These are phyloP conservation scores for Blakeslea trispora DNA, from an alignment of 371 early-diverging fungal genomes.

Conservation along the genomic window DNA sequence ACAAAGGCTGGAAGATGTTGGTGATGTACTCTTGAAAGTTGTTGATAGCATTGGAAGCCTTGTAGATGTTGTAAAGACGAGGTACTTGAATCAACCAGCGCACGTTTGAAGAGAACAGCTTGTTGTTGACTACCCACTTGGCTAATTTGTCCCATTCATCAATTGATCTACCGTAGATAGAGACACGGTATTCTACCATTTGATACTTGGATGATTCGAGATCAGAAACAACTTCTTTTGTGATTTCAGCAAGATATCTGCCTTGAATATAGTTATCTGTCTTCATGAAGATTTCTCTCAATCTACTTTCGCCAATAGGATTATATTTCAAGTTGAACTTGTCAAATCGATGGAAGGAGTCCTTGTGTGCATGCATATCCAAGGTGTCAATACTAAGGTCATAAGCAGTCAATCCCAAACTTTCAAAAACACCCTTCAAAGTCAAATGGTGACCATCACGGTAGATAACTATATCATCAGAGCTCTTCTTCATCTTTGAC, in stretches of 20 bases:
- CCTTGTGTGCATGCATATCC: conserved; percentile 95
- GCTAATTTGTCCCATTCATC: conserved; percentile 96
- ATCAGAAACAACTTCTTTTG: conserved; percentile 93
- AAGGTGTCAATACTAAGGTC: conserved; percentile 96
- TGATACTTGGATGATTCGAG: conserved; percentile 96
- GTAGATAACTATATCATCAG: conserved; percentile 78
- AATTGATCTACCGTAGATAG: conserved; percentile 87
- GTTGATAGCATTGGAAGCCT: conserved; percentile 61
- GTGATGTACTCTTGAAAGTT: conserved; percentile 83
- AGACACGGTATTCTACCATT: conserved; percentile 92
- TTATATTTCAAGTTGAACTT: conserved; percentile 98
- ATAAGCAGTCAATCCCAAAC: conserved; percentile 94
- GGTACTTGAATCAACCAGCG: conserved; percentile 98
- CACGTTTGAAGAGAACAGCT: conserved; percentile 89
- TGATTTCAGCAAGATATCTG: conserved; percentile 92
- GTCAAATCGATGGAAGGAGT: conserved; percentile 93
- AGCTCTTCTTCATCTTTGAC: conserved; percentile 84
- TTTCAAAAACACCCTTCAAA: conserved; percentile 84
- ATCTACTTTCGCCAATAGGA: conserved; percentile 81
- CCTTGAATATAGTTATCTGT: conserved; percentile 96
- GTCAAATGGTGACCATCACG: conserved; percentile 76
- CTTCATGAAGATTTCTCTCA: conserved; percentile 93
- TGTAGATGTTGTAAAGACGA: conserved; percentile 93
- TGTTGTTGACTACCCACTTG: conserved; percentile 93
- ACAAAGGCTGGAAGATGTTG: conserved; percentile 93